A percentile compares a stretch with the other conserved stretches of the same genome.
Evolutionary conservation across 306 rosid genomes (phyloP).

Genomic region (Dryas octopetala): DNA sequence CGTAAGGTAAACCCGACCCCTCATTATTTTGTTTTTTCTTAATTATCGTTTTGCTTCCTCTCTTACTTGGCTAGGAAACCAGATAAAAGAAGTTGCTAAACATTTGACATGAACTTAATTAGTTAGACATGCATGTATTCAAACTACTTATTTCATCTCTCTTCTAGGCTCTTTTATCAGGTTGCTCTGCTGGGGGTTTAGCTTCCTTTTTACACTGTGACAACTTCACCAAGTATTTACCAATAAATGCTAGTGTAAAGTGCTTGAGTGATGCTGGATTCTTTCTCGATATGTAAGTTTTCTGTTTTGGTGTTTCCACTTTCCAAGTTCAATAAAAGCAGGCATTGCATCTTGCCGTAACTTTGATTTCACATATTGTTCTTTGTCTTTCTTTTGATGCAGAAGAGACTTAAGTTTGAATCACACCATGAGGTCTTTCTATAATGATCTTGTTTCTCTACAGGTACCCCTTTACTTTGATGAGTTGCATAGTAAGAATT

Average conservation of each 20-base stretch:
- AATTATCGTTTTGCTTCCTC: no score
- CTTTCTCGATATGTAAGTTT: conserved; percentile 72
- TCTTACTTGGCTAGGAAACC: not conserved
- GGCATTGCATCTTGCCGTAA: conserved; percentile 3
- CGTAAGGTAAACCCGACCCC: conserved; percentile 49
- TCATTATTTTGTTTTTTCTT: no score
- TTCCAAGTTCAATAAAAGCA: conserved; percentile 6
- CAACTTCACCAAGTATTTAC: conserved; percentile 62
- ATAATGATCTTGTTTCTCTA: conserved; percentile 56
- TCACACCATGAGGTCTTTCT: conserved; percentile 62
- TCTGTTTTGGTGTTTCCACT: not conserved
- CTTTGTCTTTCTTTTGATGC: conserved; percentile 16
- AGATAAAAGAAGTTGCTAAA: not conserved
- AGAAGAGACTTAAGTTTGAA: conserved; percentile 71
- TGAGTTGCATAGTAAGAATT: not conserved
- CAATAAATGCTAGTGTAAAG: conserved; percentile 62
- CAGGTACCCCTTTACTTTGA: conserved; percentile 51
- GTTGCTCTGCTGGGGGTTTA: conserved; percentile 97
- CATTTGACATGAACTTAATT: not conserved
- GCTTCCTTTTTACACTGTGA: conserved; percentile 89
- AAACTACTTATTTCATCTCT: not conserved
- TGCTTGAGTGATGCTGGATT: conserved; percentile 96
- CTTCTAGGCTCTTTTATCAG: conserved; percentile 88
- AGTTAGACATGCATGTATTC: not conserved
- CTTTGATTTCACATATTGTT: not conserved